Evolutionary conservation across 768 basidiomycete species (phyloP), one percentile per base, ranked within the genome.

Genomic region (Hortiboletus campestris): DNA sequence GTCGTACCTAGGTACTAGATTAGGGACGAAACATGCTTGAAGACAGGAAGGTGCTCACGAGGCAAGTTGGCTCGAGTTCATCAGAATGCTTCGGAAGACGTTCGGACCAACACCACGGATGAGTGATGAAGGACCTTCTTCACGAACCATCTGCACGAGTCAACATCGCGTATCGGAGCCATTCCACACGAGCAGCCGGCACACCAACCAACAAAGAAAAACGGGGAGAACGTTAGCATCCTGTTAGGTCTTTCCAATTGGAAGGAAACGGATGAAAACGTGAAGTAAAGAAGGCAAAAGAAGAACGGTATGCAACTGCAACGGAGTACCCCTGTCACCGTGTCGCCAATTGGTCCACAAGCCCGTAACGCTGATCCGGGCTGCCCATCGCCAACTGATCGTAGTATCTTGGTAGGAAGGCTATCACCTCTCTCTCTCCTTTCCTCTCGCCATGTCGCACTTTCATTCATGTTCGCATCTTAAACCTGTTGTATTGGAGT

Each of bases 21-120:
- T 19, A 54, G 25, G 35, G 19, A 32, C 17, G 6, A 25, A 47
- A n/a, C 13, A 28, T 6, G 0, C 9, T 9, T 2, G 3, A 16
- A 43, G 13, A 14, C 2, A 31, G 9, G 20, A 20, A 1, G 12
- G 2, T 25, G 77, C 89, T 69, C 68, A 91, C 85, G 91, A 92
- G 1, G 91, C 93, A 25, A 95, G 84, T 69, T 96, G 93, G 74
- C 87, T 89, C 46, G 91, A 90, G 69, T 94, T 95, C 92, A 94
- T 94, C 58, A 95, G 71, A 14, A 94, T 66, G 1, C 92, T 88
- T 68, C 93, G 82, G 69, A 94, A 86, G 7, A 93, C 85, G 62
- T 96, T 96, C 0, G 94, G 94, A 4, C 80, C 85, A 6, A 89
- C 78, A 22, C 94, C 94, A 31, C 93, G 84, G 17, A 71, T 75